Evolutionary conservation across 2,329 filamentous ascomycete species (phyloP).

Genomic region (Falciphora oryzae): DNA sequence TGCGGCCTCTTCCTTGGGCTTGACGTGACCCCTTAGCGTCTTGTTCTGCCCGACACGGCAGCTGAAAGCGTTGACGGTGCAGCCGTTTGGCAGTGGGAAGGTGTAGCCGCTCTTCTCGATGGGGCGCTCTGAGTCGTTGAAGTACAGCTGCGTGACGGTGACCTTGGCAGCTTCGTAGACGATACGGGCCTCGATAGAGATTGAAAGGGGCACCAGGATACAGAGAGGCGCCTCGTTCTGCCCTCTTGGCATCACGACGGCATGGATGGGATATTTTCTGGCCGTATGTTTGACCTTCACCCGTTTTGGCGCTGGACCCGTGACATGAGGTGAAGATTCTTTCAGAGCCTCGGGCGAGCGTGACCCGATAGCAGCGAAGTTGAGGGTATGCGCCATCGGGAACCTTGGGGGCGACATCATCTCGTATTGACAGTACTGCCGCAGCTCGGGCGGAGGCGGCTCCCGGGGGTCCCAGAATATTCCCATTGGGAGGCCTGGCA

Average conservation of each 20-base stretch:
- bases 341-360: no score
- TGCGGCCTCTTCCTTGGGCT: constrained; percentile 19
- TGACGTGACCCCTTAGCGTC: constrained; percentile 17
- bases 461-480: constrained; percentile 21
- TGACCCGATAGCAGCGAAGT: no score
- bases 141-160: constrained; percentile 21
- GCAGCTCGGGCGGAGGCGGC: constrained; percentile 20
- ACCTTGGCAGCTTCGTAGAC: constrained; percentile 21
- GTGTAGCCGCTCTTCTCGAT: constrained; percentile 22
- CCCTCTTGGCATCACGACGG: constrained; percentile 6
- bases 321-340: no score
- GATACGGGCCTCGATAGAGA: constrained; percentile 20
- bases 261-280: no score
- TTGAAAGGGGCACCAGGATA: constrained; percentile 10
- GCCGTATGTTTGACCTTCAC: no score
- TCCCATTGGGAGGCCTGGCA: constrained; percentile 15
- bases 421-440: no score
- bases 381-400: no score
- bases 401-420: no score
- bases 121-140: constrained; percentile 17
- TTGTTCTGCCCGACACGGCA: constrained; percentile 20
- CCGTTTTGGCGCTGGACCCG: no score
- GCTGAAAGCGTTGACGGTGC: constrained; percentile 22
- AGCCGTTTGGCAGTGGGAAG: constrained; percentile 21
- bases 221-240: neutral